Conservation (phyloP, 805 yeast species). For the Saturnispora halmiae region DNA sequence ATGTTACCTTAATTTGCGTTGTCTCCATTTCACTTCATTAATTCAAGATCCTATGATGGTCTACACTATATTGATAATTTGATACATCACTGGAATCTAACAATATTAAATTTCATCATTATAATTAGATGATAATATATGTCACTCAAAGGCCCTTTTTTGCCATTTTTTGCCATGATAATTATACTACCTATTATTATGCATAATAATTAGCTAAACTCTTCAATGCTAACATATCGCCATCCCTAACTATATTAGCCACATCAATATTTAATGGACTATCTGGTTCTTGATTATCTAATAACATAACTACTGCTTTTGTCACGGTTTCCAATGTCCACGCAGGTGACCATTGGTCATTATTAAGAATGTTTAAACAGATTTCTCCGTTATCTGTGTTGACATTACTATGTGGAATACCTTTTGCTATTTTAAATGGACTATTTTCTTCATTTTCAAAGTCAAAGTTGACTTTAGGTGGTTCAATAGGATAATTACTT, state of each 20-base stretch:
- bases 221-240: slow-evolving; percentile 36
- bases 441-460: background rate
- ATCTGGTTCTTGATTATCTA: slow-evolving; percentile 60
- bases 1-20: no score
- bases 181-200: slow-evolving; percentile 1
- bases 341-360: slow-evolving; percentile 59
- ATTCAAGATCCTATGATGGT: no score
- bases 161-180: no score
- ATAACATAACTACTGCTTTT: slow-evolving; percentile 47
- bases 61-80: no score
- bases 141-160: no score
- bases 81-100: no score
- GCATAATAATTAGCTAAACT: slow-evolving; percentile 35
- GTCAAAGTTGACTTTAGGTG: slow-evolving; percentile 46
- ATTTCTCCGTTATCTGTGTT: slow-evolving; percentile 54
- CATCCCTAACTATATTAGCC: slow-evolving; percentile 47
- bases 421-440: slow-evolving; percentile 17
- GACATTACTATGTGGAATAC: slow-evolving; percentile 42
- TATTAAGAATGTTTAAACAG: slow-evolving; percentile 55
- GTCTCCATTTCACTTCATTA: no score
- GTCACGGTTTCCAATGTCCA: slow-evolving; percentile 53
- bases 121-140: no score
- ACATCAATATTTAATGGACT: slow-evolving; percentile 65
- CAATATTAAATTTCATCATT: no score
- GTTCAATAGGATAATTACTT: slow-evolving; percentile 43